Evolutionary conservation across 1,284 basidiomycete species (phyloP).

Genomic region (Mycosarcoma mackinlayi): DNA sequence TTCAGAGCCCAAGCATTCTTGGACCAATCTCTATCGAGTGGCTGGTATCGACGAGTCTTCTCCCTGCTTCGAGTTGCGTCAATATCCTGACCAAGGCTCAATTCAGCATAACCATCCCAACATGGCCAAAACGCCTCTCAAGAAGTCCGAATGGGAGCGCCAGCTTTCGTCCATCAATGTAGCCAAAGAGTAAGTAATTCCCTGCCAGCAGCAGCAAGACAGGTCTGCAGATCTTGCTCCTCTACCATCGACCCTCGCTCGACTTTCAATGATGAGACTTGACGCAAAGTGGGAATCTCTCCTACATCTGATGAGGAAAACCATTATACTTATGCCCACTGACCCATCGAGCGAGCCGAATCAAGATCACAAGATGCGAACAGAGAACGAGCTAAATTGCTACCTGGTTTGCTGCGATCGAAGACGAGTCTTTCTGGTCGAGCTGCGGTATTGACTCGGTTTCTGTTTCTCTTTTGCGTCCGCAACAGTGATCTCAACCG

Average conservation of each 20-base stretch:
- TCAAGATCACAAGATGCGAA: conserved; percentile 2
- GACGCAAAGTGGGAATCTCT: conserved; percentile 75
- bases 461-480: background rate
- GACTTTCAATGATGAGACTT: conserved; percentile 70
- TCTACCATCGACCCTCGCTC: conserved; percentile 22
- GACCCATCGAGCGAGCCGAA: conserved; percentile 57
- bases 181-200: conserved; percentile 71
- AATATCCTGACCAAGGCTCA: background rate
- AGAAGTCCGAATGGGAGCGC: conserved; percentile 70
- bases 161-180: conserved; percentile 70
- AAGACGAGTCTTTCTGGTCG: background rate
- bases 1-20: too few relatives aligned
- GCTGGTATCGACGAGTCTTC: too few relatives aligned
- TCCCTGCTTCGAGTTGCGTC: background rate
- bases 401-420: conserved; percentile 1
- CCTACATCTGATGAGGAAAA: conserved; percentile 71
- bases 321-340: conserved; percentile 70
- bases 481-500: conserved; percentile 84
- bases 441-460: conserved; percentile 2
- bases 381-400: background rate
- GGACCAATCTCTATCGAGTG: too few relatives aligned
- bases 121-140: conserved; percentile 44
- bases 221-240: background rate
- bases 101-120: background rate
- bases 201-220: conserved; percentile 13